Base-by-base conservation (phyloP, 805 yeast species). In the Cyberlindnera mycetangii region DNA sequence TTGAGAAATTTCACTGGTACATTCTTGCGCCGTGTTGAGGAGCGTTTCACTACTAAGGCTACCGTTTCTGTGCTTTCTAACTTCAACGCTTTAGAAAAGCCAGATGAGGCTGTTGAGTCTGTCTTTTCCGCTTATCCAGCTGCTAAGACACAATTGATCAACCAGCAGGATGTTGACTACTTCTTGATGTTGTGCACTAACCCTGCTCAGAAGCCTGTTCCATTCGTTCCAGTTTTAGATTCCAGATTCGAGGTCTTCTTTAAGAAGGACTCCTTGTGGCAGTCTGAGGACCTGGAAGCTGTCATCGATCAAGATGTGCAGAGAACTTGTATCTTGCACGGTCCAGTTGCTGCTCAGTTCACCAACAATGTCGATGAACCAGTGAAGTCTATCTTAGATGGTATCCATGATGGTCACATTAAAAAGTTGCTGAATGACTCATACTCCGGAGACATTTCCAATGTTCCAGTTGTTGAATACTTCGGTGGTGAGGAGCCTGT, bases 201-300 rank as follows among this genome's bases (percentile, higher is more conserved):
- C 62, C 96, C 96, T 57, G 61, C 70, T 49, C 97, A 92, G 72
- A 93, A 93, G 72, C 99, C 99, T 27, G 97, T 89, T 64, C 99
- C 99, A 52, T 93, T 93, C 58, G 90, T 93, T 58, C 99, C 99
- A 41, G 85, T 88, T 17, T 76, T 93, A 66, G 96, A 93, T 64
- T 95, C 88, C 55, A 85, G 88, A 73, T 89, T 93, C 60, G 97
- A 93, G 69, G 82, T 84, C 63, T 93, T 86, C 79, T 93, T 93
- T 81, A 93, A 93, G 81, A 93, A 93, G 74, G 99, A 93, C 69
- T 92, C 98, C 24, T 76, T 93, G 66, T 93, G 99, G 99, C 99
- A 93, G 77, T 86, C 96, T 19, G 98, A 93, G 75, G 92, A 88
- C 65, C 78, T 93, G 64, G 97, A 89, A 66, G 87, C 97, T 48